Conservation (phyloP, 306 rosid genomes). For the Macrotyloma uniflorum region DNA sequence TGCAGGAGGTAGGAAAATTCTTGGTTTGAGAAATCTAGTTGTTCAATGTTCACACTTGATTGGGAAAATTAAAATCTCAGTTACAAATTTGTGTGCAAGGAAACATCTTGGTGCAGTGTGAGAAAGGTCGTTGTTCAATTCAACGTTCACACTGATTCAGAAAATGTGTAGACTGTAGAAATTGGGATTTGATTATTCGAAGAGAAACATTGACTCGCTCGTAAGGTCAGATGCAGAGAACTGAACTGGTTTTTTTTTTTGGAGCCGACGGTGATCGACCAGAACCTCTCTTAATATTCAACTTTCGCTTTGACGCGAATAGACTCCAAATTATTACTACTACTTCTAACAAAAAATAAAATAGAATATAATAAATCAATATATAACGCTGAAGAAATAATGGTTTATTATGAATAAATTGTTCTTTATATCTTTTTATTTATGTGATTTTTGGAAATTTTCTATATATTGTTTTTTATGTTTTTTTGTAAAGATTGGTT, state of each 20-base stretch:
- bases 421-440: not conserved
- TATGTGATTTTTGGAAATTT: too few relatives aligned
- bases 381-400: too few relatives aligned
- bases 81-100: not conserved
- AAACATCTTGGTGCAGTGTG: not conserved
- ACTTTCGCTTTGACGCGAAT: not conserved
- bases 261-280: not conserved
- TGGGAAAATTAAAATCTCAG: not conserved
- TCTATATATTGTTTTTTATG: too few relatives aligned
- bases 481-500: too few relatives aligned
- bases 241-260: not conserved
- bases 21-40: not conserved
- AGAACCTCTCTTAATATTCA: not conserved
- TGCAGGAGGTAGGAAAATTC: constrained; percentile 3
- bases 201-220: not conserved
- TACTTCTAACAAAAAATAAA: too few relatives aligned
- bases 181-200: not conserved
- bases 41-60: constrained; percentile 21
- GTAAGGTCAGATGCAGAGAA: constrained; percentile 30
- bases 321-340: not conserved
- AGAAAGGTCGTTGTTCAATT: not conserved
- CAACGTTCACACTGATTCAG: not conserved
- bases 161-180: not conserved
- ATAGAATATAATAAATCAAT: too few relatives aligned
- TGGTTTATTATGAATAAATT: too few relatives aligned